A percentile compares a stretch with the other conserved stretches of the same genome.
These are phyloP conservation scores for Colletotrichum gloeosporioides DNA, from an alignment of 2,329 filamentous ascomycete genomes.

Conservation along the genomic window DNA sequence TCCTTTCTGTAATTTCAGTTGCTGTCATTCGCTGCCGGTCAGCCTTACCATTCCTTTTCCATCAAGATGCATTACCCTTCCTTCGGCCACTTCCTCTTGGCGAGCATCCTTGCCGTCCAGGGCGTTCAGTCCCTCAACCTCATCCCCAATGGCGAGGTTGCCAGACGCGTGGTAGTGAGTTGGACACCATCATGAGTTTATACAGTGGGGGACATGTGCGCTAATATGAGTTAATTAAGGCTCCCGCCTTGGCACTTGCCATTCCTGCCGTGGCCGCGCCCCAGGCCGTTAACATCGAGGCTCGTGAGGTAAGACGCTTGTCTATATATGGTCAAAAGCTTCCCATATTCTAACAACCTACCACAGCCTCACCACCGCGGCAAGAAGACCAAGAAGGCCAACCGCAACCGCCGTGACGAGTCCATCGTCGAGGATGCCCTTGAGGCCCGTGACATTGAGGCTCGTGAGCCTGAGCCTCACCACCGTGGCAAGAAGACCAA, in stretches of 20 bases:
- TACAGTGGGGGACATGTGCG: background rate
- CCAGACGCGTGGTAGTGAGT: slow-evolving; percentile 19
- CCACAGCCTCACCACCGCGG: slow-evolving; percentile 19
- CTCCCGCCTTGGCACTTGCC: slow-evolving; percentile 20
- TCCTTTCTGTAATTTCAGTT: slow-evolving; percentile 9
- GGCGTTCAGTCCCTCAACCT: slow-evolving; percentile 13
- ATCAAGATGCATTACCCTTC: slow-evolving; percentile 21
- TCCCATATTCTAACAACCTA: background rate
- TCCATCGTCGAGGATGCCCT: background rate
- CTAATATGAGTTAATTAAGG: background rate
- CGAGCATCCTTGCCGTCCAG: slow-evolving; percentile 20
- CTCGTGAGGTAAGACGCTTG: slow-evolving; percentile 18
- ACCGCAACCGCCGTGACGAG: slow-evolving; percentile 3
- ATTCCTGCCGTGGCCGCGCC: slow-evolving; percentile 10
- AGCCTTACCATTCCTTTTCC: slow-evolving; percentile 15
- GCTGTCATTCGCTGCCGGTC: slow-evolving; percentile 23
- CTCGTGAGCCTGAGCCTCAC: slow-evolving; percentile 21
- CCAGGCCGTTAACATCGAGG: slow-evolving; percentile 10
- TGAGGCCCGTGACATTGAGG: slow-evolving; percentile 23
- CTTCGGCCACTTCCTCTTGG: slow-evolving; percentile 19
- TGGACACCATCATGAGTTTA: background rate
- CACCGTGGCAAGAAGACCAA: slow-evolving; percentile 20
- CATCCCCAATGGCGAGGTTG: slow-evolving; percentile 6
- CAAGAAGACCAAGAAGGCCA: slow-evolving; percentile 19
- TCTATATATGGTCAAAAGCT: background rate